Evolutionary conservation across 257 asterid species (phyloP), one percentile per base, ranked within the genome.

Genomic region (Solanum commersonii): DNA sequence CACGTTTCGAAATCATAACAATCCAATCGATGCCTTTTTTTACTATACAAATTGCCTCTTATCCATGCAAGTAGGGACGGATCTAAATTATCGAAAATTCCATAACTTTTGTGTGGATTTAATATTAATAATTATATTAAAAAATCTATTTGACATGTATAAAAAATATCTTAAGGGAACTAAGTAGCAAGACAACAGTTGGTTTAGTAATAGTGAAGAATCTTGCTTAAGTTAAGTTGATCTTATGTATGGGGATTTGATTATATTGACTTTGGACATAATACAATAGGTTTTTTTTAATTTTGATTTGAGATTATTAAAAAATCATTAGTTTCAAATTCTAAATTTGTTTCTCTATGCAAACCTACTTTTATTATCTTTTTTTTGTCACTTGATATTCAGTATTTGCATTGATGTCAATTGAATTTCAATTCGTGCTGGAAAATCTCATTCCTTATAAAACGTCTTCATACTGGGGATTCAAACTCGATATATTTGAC

Each of bases 381-480:
- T 4, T 4, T 5, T 3, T 44, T 44, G 2, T 11, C 9, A 63
- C 33, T 63, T 65, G 18, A 12, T 65, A 25, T 25, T 25, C 1
- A 5, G 33, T 65, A 44, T 22, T 18, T 65, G 33, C 27, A 11
- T 63, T 65, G 18, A 5, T 12, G 0, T 12, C 4, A 3, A 25
- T 25, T 25, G 3, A 65, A 25, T 25, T n/a, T 3, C 0, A 3
- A 10, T 65, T 65, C 15, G 20, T 1, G 2, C 1, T 1, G 9
- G 5, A 11, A n/a, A 65, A n/a, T 10, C 11, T 23, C 16, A n/a
- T 11, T 0, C 8, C 8, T 63, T 7, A 63, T 23, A n/a, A 63
- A n/a, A 6, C 0, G 0, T 20, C 2, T 56, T 56, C 2, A 20
- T 3, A 56, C 4, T 56, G 25, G 20, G 0, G 2, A 56, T 56